phyloP scores from a whole-genome alignment of 768 basidiomycete genomes.

The Serendipita sp. region DNA sequence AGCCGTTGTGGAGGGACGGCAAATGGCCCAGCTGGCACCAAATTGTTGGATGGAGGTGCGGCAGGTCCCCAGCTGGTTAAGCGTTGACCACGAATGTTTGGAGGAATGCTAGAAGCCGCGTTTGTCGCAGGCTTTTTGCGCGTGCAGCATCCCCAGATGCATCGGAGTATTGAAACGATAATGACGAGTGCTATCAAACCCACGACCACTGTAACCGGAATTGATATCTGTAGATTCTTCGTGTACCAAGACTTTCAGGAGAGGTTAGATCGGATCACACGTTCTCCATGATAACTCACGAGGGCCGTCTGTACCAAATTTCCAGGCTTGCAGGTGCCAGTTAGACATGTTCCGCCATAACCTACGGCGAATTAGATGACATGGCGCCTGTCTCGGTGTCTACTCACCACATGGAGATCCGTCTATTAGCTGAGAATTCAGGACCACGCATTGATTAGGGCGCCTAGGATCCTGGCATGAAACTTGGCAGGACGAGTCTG shows the following conservation, averaged over 20 bases:
- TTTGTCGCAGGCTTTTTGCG: not conserved
- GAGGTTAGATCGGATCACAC: constrained; percentile 3
- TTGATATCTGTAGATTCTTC: constrained; percentile 62
- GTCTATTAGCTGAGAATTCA: constrained; percentile 58
- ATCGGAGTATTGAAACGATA: constrained; percentile 30
- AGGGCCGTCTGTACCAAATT: constrained; percentile 44
- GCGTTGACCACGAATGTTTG: not conserved
- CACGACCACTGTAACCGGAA: constrained; percentile 62
- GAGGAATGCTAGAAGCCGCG: not conserved
- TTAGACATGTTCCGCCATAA: constrained; percentile 52
- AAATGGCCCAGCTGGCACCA: constrained; percentile 5
- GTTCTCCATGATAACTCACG: constrained; percentile 22
- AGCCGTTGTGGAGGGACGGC: constrained; percentile 5
- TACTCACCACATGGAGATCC: constrained; percentile 69
- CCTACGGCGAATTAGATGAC: constrained; percentile 24
- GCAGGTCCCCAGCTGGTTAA: constrained; percentile 3
- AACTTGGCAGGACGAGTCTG: constrained; percentile 57
- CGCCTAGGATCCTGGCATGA: constrained; percentile 59
- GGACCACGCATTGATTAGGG: constrained; percentile 45
- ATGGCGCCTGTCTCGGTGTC: constrained; percentile 9
- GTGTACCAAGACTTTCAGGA: constrained; percentile 50
- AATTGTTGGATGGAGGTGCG: not conserved
- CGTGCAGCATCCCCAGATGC: constrained; percentile 2
- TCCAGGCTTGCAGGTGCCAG: constrained; percentile 47
- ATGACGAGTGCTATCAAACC: constrained; percentile 45